Evolutionary conservation across 176 grass and related monocot species (phyloP), one percentile per base, ranked within the genome.

Genomic region (Triticum timopheevii): DNA sequence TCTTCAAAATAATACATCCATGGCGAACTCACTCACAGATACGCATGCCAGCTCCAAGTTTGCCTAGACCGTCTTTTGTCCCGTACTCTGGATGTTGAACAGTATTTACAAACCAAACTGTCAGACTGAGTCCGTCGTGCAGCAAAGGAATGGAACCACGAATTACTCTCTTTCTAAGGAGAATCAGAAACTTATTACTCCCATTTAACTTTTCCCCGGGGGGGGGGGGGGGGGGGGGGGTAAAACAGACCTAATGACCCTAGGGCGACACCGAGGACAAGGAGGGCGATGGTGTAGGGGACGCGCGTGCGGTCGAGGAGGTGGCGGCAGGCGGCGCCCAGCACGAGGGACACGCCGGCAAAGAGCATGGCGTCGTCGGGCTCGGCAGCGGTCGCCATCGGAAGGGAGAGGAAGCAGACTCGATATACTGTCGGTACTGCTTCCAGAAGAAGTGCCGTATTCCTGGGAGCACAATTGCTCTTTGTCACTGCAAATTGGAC

Each of bases 281-380:
- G 95, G 50, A 98, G 95, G 50, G 95, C 95, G 86, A 95, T 91
- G 54, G 95, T 98, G 89, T 98, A 95, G 82, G 95, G 95, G 33
- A 98, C 93, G 45, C 91, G 91, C 17, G 93, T 98, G 47, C 95
- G 93, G 33, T 76, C 81, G 39, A 98, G 91, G 82, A 97, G 82
- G 63, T 97, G 92, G 77, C 95, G 93, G 61, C 88, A 98, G 50
- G 91, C 91, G 85, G 95, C 95, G 31, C 95, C 95, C 76, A 95
- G 93, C 76, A 98, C 83, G 76, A 98, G 82, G 1, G 95, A 95
- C 44, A 95, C 89, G 54, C 91, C 95, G 8, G 93, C 85, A 83
- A 98, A 68, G 65, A 68, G 65, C 5, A 68, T 30, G 7, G 16
- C 65, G 8, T 68, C 65, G 7, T 68, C 65, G 28, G 65, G 65